phyloP scores from a whole-genome alignment of 495 filamentous ascomycete genomes.

The Hyaloscypha variabilis region DNA sequence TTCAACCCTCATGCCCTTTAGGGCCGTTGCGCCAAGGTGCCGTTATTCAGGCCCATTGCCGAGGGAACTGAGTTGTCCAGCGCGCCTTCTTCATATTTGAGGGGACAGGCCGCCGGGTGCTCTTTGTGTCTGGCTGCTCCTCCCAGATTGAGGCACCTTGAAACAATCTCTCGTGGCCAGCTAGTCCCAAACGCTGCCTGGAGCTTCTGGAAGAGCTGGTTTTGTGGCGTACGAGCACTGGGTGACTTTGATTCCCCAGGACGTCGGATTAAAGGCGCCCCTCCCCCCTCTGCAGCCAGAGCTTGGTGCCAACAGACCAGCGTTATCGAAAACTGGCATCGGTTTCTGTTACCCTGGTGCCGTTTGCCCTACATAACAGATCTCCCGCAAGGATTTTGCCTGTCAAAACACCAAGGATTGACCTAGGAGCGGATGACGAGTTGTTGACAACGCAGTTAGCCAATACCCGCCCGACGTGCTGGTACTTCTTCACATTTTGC shows the following conservation, averaged over 20 bases:
- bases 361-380: slow-evolving; percentile 20
- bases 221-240: background rate
- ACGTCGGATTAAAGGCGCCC: slow-evolving; percentile 20
- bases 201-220: slow-evolving; percentile 21
- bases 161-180: slow-evolving; percentile 2
- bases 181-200: background rate
- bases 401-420: slow-evolving; percentile 23
- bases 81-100: background rate
- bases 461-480: slow-evolving; percentile 22
- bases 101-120: slow-evolving; percentile 9
- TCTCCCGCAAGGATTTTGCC: slow-evolving; percentile 24
- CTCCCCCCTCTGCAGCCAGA: background rate
- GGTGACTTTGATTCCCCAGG: background rate
- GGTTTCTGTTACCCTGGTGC: slow-evolving; percentile 17
- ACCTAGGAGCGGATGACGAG: slow-evolving; percentile 25
- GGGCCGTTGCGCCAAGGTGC: slow-evolving; percentile 16
- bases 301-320: slow-evolving; percentile 1
- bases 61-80: background rate
- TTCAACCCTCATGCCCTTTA: slow-evolving; percentile 23
- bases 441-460: slow-evolving; percentile 27
- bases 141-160: slow-evolving; percentile 13
- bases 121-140: slow-evolving; percentile 15
- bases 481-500: slow-evolving; percentile 13
- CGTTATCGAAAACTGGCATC: background rate
- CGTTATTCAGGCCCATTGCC: slow-evolving; percentile 1